Evolutionary conservation across 2,329 filamentous ascomycete genomes (phyloP), one percentile per base, ranked within the genome.

Genomic region (Ophiostoma montium): DNA sequence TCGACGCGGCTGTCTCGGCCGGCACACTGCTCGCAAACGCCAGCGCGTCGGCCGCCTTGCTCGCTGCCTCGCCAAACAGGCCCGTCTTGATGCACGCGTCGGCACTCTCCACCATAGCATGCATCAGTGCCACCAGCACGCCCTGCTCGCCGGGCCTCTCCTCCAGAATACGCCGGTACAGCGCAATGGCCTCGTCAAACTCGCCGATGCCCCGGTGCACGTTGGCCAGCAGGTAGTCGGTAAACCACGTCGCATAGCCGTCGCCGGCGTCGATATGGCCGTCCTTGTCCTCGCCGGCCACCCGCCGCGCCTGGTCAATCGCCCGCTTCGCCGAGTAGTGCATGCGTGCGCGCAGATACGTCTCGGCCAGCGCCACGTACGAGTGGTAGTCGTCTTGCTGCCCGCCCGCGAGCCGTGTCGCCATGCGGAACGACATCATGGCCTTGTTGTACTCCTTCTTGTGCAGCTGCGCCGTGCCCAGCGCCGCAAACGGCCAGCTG

Each of bases 341-440:
- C 54, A 90, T 76, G 10, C 92, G 90, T 15, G 89, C 94, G 57
- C 86, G 92, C 61, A 95, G 84, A 60, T 98, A 98, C 60, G 88
- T 94, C 66, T 98, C 92, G n/a, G 90, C 92, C 1, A 98, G 73
- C 1, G 92, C 92, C 21, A 98, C 85, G 79, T 90, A 98, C 0
- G 86, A 94, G 65, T 98, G 84, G 60, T 96, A 96, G 63, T 96
- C 87, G 38, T 82, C n/a, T n/a, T n/a, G n/a, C n/a, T n/a, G 19
- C 71, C 31, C 43, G 0, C 89, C 87, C 2, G 80, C 78, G 44
- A 95, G 85, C 48, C 90, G 76, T 32, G 98, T 70, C 11, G 92
- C 89, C 2, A 86, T 80, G 59, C 96, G 85, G 62, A 96, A 98
- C 0, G 87, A 94, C 9, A 90, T 81, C 48, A 96, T 88, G 33